Percentiles rank a stretch among this genome's conserved stretches.
phyloP scores from a whole-genome alignment of 1,139 yeast species.

The Suhomyces bokatorum region DNA sequence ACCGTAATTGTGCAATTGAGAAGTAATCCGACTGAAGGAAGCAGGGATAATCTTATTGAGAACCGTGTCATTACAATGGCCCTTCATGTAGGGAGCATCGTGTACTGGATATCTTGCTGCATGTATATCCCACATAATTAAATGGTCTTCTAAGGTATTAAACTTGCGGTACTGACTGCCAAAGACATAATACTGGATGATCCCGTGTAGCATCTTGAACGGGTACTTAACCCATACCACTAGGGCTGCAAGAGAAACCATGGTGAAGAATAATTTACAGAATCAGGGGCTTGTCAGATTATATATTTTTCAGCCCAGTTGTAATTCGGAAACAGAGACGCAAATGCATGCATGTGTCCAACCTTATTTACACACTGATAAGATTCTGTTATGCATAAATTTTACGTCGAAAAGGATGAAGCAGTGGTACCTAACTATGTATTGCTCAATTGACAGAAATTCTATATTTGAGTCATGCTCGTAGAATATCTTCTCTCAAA shows the following conservation, averaged over 20 bases:
- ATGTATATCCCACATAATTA: conserved; percentile 1
- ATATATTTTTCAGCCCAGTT: no score
- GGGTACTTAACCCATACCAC: background rate
- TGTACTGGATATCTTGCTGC: background rate
- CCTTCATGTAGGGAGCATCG: conserved; percentile 1
- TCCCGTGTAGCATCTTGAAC: background rate
- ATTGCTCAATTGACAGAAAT: no score
- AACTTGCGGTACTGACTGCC: conserved; percentile 9
- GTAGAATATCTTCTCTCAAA: no score
- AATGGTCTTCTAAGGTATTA: conserved; percentile 1
- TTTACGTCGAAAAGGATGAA: no score
- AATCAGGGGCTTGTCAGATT: no score
- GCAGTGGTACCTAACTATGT: no score
- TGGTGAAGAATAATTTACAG: background rate
- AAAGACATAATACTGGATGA: conserved; percentile 1
- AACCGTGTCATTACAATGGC: conserved; percentile 2
- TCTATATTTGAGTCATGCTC: no score
- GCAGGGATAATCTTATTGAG: conserved; percentile 12
- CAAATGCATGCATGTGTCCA: no score
- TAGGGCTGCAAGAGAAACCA: background rate
- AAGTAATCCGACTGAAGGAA: conserved; percentile 9
- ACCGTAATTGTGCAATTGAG: conserved; percentile 32
- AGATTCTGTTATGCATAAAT: no score
- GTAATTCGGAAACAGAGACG: background rate
- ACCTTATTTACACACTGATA: no score